Base-by-base conservation (phyloP, 352 stramenopile genomes). In the Phytopythium oedochilum region DNA sequence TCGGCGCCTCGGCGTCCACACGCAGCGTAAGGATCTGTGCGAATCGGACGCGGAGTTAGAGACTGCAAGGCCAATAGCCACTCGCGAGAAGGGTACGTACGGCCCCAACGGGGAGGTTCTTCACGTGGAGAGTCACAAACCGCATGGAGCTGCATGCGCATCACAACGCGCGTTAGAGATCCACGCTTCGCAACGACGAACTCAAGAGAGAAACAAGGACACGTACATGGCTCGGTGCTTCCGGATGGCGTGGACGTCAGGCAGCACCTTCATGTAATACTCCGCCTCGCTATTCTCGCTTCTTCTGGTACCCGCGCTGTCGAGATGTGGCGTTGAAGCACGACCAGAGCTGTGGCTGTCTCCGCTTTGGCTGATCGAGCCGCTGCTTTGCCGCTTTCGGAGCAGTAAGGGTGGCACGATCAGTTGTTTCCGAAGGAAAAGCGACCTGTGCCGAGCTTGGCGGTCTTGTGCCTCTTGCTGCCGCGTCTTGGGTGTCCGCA, bases 21-120 rank as follows among this genome's bases (percentile, higher is more conserved):
- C 68, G 66, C 9, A 93, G 74, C 11, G 77, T 75, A 8, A 89
- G 71, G 20, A 90, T 71, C 71, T 79, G 48, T 45, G 22, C 18
- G 9, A n/a, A n/a, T n/a, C n/a, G n/a, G n/a, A n/a, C n/a, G n/a
- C n/a, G n/a, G n/a, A n/a, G n/a, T n/a, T n/a, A n/a, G n/a, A n/a
- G n/a, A n/a, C n/a, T n/a, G n/a, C n/a, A n/a, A n/a, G n/a, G n/a
- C n/a, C n/a, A n/a, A n/a, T n/a, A n/a, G n/a, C n/a, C n/a, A n/a
- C n/a, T n/a, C n/a, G n/a, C n/a, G 52, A 15, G 8, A 17, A 12
- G 2, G 15, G 34, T 25, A 40, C 68, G 18, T 83, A 93, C 83
- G 44, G 77, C 77, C 11, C 83, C 80, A 28, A 89, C 57, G n/a
- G 83, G 83, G 10, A 93, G 63, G n/a, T 65, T 83, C 59, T 91